Base-by-base conservation (phyloP, 306 rosid genomes). In the Argentina anserina region DNA sequence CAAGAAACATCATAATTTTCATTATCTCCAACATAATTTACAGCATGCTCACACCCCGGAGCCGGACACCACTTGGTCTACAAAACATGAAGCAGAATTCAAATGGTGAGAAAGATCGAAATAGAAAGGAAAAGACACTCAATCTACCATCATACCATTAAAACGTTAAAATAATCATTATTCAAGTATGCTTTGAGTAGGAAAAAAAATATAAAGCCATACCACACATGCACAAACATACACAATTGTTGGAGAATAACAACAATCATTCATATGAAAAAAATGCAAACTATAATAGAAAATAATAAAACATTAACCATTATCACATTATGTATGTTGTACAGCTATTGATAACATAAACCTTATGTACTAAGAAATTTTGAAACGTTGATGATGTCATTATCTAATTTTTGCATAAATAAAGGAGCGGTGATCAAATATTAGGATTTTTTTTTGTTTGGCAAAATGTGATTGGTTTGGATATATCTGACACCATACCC, bases 1-100 rank as follows among this genome's bases (percentile, higher is more conserved):
- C 97, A 93, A 72, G 90, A 82, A 73, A 93, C 94, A 81, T 93
- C 97, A 88, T 84, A 93, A 84, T 80, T 91, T 84, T 86, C 91
- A 64, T 86, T 83, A 62, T 96, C 97, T 63, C 86, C 89, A 81
- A 90, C 86, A 81, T 85, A 92, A 71, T 88, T 86, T 67, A 92
- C 94, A 8, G 96, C 96, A 81, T 83, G 80, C 61, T 92, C 97
- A 76, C 97, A 92, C 42, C 93, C 97, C 25, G 94, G 90, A 76
- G 90, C 90, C 29, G 97, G 97, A 81, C 96, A 92, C 97, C 97
- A 92, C 81, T 92, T 92, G 80, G 88, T 86, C 97, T 80, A 28
- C 13, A 13, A 71, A n/a, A 65, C 77, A 78, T n/a, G 33, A 56
- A 65, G 31, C 49, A 50, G 20, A 55, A 36, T 23, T 25, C 31